Conservation (phyloP, 106 monocot species). For the Platanthera zijinensis region DNA sequence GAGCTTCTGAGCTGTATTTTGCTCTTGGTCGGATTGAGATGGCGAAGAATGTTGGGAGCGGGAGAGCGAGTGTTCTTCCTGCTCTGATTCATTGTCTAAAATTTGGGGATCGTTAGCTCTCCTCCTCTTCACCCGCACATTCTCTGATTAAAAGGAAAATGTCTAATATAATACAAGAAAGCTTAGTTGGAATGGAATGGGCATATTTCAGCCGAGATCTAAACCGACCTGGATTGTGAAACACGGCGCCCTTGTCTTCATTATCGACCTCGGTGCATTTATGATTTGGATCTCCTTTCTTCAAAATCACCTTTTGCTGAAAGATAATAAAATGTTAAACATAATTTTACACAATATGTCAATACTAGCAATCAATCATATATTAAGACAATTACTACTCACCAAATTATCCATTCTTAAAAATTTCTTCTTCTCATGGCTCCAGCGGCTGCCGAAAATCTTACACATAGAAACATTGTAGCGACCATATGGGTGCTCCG, state of each 20-base stretch:
- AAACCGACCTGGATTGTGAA: slow-evolving; percentile 22
- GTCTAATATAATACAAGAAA: background rate
- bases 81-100: slow-evolving; percentile 51
- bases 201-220: background rate
- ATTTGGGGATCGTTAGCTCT: slow-evolving; percentile 30
- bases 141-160: slow-evolving; percentile 27
- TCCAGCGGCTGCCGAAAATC: slow-evolving; percentile 61
- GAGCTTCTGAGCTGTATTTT: slow-evolving; percentile 33
- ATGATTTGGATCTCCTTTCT: slow-evolving; percentile 25
- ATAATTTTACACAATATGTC: background rate
- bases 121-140: slow-evolving; percentile 37
- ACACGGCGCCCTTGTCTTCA: slow-evolving; percentile 25
- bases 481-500: slow-evolving; percentile 74
- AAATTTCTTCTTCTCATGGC: slow-evolving; percentile 53
- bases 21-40: slow-evolving; percentile 88
- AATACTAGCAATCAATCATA: background rate
- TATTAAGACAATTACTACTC: slow-evolving; percentile 6
- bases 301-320: slow-evolving; percentile 19
- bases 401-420: slow-evolving; percentile 34
- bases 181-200: background rate
- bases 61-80: slow-evolving; percentile 84
- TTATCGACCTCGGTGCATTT: slow-evolving; percentile 19
- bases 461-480: slow-evolving; percentile 86
- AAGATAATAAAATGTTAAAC: background rate
- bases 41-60: slow-evolving; percentile 82